Evolutionary conservation across 331 rosid genomes (phyloP), one percentile per base, ranked within the genome.

Genomic region (Pyrus hybrid): DNA sequence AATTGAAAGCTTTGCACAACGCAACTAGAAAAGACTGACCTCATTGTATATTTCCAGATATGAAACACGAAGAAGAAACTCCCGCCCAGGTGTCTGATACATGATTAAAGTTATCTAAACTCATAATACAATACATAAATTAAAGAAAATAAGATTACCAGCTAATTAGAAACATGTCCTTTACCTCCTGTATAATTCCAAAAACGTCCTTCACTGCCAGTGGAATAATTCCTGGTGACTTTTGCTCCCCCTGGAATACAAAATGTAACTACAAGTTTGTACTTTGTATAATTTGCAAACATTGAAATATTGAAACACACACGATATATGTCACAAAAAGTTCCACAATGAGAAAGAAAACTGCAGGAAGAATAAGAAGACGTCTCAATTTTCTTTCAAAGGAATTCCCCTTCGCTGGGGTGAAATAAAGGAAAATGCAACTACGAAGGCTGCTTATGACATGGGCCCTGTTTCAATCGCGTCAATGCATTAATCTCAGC

Each of bases 101-200:
- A 77, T 20, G 18, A 76, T 72, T 37, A 72, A 73, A 61, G 68
- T 71, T 37, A 56, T 32, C 41, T 70, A 67, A 74, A 22, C 25
- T 29, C 37, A n/a, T 8, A 17, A 21, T 8, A 53, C 2, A 23
- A 67, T 47, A 35, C 21, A 70, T 28, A 72, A 45, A n/a, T 32
- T 29, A 79, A 17, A 67, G 13, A 20, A 23, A 18, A 63, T 13
- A 51, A 2, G 3, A 54, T 69, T 43, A 16, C 25, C 23, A 74
- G 51, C 17, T 70, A 45, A 49, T 56, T 9, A 72, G 22, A 23
- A 73, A 69, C 61, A 61, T 23, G 57, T 43, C 47, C 22, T 37
- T 72, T 82, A 85, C 89, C 86, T 85, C 89, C 72, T 85, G 89
- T 80, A 85, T 85, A 72, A 85, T 82, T 70, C 86, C 89, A 80